Evolutionary conservation across 306 rosid genomes (phyloP).

Genomic region (Purshia tridentata): DNA sequence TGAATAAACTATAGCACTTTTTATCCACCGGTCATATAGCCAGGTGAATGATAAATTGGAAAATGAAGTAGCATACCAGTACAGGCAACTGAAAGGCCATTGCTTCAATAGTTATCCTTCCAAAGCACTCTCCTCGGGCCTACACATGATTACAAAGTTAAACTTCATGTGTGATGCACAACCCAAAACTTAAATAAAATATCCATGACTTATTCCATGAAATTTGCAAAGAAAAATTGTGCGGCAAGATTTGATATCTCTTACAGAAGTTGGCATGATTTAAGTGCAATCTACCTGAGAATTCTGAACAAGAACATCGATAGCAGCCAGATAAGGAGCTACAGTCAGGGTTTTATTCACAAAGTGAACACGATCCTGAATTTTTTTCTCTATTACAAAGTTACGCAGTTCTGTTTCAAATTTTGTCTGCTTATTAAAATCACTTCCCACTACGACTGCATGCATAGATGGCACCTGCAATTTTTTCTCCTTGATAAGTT

Average conservation of each 20-base stretch:
- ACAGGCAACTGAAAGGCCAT: constrained; percentile 87
- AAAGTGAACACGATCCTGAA: constrained; percentile 83
- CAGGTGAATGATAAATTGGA: background rate
- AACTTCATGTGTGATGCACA: constrained; percentile 1
- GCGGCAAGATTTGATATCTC: constrained; percentile 12
- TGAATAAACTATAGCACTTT: background rate
- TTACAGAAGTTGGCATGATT: constrained; percentile 15
- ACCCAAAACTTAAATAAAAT: background rate
- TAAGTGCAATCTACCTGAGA: constrained; percentile 65
- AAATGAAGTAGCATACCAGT: constrained; percentile 48
- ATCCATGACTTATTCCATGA: background rate
- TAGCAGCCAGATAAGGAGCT: constrained; percentile 83
- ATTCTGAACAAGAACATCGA: constrained; percentile 97
- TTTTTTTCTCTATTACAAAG: constrained; percentile 63
- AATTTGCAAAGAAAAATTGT: background rate
- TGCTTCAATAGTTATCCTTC: constrained; percentile 86
- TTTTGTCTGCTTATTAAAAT: constrained; percentile 77
- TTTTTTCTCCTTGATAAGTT: constrained; percentile 62
- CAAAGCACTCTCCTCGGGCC: constrained; percentile 86
- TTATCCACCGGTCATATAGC: background rate
- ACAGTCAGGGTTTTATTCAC: constrained; percentile 90
- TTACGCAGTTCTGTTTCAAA: constrained; percentile 71
- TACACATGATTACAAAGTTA: constrained; percentile 25
- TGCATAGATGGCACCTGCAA: constrained; percentile 79
- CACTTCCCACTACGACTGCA: constrained; percentile 92